Evolutionary conservation across 192 early-diverging fungal genomes (phyloP), one percentile per base, ranked within the genome.

Genomic region (Coemansia biformis): DNA sequence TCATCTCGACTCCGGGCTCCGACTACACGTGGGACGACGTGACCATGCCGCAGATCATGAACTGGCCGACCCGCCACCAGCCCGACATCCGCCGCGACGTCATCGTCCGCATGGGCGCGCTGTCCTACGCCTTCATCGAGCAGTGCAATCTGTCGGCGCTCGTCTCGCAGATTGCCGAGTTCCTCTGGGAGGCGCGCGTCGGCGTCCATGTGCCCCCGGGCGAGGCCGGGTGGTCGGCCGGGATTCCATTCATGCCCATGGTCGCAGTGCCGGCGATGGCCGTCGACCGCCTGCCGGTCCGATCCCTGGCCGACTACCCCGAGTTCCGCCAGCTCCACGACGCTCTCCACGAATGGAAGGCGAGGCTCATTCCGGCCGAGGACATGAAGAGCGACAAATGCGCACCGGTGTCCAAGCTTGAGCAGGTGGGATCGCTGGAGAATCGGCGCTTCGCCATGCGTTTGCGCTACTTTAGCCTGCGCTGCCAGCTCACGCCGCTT

Each of bases 21-120:
- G 61, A 64, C 48, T 44, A 35, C 19, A 59, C 48, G 26, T 72
- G 68, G 68, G 68, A 72, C 44, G 68, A 72, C 48, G 41, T 64
- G n/a, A 47, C 61, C 4, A 57, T 64, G 42, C 57, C 68, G 12
- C 68, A 59, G 23, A 59, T 72, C 26, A 35, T 50, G 44, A 38
- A 55, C 35, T 71, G 67, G 67, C 61, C 61, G 2, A 59, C 61
- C 11, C 61, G 52, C 18, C 67, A 71, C 44, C 51, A 59, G 33
- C 36, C 43, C 8, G 48, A 19, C 23, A 46, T 60, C 16, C 39
- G 37, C 23, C 40, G 38, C 4, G 43, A 48, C 26, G 38, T 45
- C 9, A 24, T 57, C 8, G 43, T 59, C 32, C 35, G 55, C 24
- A 66, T 47, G 11, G 68, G 51, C 16, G 60, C 61, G 22, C 56